Evolutionary conservation across 176 grass and related monocot species (phyloP).

Genomic region (Triticum urartu): DNA sequence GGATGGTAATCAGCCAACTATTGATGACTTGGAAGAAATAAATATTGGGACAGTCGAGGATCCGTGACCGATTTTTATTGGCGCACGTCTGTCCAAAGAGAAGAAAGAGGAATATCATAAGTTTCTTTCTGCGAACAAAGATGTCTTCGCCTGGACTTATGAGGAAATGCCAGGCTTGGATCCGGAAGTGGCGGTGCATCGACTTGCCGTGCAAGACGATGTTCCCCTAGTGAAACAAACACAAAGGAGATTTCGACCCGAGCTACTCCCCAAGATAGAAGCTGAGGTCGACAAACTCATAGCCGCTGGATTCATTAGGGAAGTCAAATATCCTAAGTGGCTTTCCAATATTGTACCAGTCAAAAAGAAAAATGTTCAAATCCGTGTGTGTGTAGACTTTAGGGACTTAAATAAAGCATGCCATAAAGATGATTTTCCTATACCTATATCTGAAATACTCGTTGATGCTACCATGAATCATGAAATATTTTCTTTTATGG

Average conservation of each 20-base stretch:
- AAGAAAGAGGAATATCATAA: background rate
- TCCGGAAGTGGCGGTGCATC: background rate
- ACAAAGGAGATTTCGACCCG: background rate
- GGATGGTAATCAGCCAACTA: background rate
- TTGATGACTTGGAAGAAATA: background rate
- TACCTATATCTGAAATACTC: background rate
- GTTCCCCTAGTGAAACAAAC: background rate
- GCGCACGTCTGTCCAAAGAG: background rate
- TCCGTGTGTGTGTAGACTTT: background rate
- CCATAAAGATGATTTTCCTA: background rate
- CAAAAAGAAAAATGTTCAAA: background rate
- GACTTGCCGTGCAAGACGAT: background rate
- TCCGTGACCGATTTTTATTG: background rate
- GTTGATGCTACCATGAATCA: too few species aligned
- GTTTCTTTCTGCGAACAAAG: background rate
- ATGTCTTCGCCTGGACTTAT: background rate
- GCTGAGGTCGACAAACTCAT: background rate
- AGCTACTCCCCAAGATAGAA: background rate
- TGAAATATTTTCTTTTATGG: too few species aligned
- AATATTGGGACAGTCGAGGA: background rate
- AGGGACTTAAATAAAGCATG: too few species aligned
- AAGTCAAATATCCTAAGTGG: background rate
- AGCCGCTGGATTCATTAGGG: too few species aligned
- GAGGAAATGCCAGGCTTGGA: background rate
- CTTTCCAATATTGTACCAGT: background rate